A percentile compares a stretch with the other conserved stretches of the same genome.
Conservation (phyloP, 2,329 filamentous ascomycete species). For the Metarhizium robertsii region DNA sequence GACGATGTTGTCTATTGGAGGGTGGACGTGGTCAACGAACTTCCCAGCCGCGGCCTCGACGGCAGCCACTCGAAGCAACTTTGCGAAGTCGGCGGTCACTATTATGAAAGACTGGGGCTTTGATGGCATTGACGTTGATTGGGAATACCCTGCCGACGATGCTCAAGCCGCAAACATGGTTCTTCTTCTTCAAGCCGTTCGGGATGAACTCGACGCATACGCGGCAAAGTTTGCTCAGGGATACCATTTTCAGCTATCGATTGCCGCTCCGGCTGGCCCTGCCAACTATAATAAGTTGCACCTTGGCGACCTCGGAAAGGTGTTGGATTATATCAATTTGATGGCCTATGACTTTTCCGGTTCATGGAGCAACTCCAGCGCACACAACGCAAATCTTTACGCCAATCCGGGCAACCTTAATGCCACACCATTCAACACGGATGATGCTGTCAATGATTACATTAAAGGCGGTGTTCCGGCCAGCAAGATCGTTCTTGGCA, state of each 20-base stretch:
- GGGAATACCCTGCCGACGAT: constrained; percentile 28
- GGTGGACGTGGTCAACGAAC: constrained; percentile 75
- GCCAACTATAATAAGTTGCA: constrained; percentile 38
- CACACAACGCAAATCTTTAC: constrained; percentile 66
- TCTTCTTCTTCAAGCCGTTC: constrained; percentile 33
- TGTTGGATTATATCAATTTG: constrained; percentile 51
- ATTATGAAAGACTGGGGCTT: constrained; percentile 66
- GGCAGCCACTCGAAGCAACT: constrained; percentile 48
- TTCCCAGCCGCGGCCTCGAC: constrained; percentile 61
- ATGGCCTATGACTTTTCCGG: constrained; percentile 74
- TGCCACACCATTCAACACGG: constrained; percentile 61
- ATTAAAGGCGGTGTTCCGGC: constrained; percentile 50
- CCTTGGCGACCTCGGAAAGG: constrained; percentile 34
- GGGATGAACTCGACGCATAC: constrained; percentile 39
- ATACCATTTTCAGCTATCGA: constrained; percentile 45
- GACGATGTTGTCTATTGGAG: constrained; percentile 70
- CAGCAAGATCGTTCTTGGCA: constrained; percentile 63
- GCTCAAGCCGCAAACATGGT: constrained; percentile 35
- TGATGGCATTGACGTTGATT: constrained; percentile 37
- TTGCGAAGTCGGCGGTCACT: constrained; percentile 59
- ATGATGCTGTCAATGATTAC: constrained; percentile 58
- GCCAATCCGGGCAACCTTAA: constrained; percentile 39
- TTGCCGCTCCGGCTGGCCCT: constrained; percentile 42
- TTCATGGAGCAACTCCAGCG: constrained; percentile 55
- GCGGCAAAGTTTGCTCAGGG: constrained; percentile 30